A percentile compares a stretch with the other conserved stretches of the same genome.
These are phyloP conservation scores for Diaporthe nobilis DNA, from an alignment of 2,329 filamentous ascomycete species.

Conservation along the genomic window DNA sequence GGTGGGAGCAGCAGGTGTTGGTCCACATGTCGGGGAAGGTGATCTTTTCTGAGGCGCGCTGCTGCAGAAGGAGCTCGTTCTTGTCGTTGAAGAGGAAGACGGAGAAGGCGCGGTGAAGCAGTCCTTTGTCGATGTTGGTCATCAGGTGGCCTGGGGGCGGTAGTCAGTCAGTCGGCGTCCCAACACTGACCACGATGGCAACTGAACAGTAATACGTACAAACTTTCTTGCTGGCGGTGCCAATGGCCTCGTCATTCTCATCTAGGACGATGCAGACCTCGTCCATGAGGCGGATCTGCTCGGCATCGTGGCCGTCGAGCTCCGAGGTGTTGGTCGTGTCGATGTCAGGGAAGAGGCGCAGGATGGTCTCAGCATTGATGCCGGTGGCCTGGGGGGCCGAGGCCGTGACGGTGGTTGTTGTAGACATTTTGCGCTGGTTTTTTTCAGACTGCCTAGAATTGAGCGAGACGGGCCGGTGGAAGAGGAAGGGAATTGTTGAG, in stretches of 20 bases:
- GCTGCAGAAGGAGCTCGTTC: slow-evolving; percentile 93
- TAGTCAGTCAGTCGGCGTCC: slow-evolving; percentile 8
- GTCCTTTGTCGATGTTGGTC: slow-evolving; percentile 97
- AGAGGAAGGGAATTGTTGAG: neutral
- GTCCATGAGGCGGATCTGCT: slow-evolving; percentile 98
- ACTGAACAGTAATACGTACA: slow-evolving; percentile 71
- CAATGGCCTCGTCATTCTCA: slow-evolving; percentile 91
- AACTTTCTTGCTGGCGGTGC: slow-evolving; percentile 97
- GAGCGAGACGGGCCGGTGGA: neutral
- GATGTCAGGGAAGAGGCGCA: slow-evolving; percentile 89
- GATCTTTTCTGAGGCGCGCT: slow-evolving; percentile 96
- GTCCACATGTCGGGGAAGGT: slow-evolving; percentile 99
- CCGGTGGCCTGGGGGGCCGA: slow-evolving; percentile 65
- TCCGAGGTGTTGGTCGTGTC: slow-evolving; percentile 77
- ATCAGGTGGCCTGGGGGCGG: slow-evolving; percentile 86
- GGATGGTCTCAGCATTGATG: slow-evolving; percentile 89
- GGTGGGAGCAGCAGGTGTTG: slow-evolving; percentile 99
- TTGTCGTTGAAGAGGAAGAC: slow-evolving; percentile 97
- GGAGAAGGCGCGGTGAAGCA: slow-evolving; percentile 97
- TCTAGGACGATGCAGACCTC: slow-evolving; percentile 98
- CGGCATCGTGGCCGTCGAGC: slow-evolving; percentile 92
- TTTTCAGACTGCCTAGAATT: neutral
- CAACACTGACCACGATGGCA: neutral
- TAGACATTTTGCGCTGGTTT: slow-evolving; percentile 48
- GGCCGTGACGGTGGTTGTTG: slow-evolving; percentile 60